These are phyloP conservation scores for Thalassiosira profunda DNA, from an alignment of 108 stramenopile species.

Conservation along the genomic window DNA sequence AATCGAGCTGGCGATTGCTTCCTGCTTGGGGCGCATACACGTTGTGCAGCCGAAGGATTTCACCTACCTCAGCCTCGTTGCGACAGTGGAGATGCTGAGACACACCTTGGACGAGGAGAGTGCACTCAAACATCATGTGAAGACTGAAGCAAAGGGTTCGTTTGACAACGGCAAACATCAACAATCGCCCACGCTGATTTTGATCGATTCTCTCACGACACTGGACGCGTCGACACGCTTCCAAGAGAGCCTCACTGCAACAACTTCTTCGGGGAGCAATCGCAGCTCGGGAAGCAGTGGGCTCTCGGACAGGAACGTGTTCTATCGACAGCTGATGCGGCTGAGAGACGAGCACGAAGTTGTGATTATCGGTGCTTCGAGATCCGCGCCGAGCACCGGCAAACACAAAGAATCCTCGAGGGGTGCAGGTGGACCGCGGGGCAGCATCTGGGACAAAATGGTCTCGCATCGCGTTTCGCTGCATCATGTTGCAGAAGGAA, in stretches of 20 bases:
- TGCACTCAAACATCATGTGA: not conserved
- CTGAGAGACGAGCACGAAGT: constrained; percentile 42
- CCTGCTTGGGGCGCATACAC: constrained; percentile 46
- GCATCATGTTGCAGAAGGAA: constrained; percentile 40
- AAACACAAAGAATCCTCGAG: not conserved
- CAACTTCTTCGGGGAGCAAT: not conserved
- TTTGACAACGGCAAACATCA: not conserved
- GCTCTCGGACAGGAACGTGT: constrained; percentile 46
- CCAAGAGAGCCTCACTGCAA: constrained; percentile 41
- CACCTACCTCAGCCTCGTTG: constrained; percentile 50
- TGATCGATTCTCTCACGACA: constrained; percentile 49
- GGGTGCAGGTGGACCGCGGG: not conserved
- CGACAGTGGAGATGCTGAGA: constrained; percentile 37
- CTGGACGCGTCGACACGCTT: constrained; percentile 39
- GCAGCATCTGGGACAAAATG: constrained; percentile 45
- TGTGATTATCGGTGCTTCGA: constrained; percentile 32
- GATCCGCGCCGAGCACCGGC: not conserved
- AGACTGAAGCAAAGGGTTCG: not conserved
- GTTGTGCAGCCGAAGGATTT: constrained; percentile 51
- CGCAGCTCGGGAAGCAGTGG: constrained; percentile 19
- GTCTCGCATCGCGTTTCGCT: constrained; percentile 41
- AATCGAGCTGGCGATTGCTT: constrained; percentile 35
- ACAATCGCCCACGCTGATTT: constrained; percentile 27
- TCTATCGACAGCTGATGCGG: constrained; percentile 47
- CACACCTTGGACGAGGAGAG: constrained; percentile 34